Percentiles rank a stretch among this genome's conserved stretches.
phyloP scores from a whole-genome alignment of 164 flowering plant genomes.

The Dillenia turbinata region DNA sequence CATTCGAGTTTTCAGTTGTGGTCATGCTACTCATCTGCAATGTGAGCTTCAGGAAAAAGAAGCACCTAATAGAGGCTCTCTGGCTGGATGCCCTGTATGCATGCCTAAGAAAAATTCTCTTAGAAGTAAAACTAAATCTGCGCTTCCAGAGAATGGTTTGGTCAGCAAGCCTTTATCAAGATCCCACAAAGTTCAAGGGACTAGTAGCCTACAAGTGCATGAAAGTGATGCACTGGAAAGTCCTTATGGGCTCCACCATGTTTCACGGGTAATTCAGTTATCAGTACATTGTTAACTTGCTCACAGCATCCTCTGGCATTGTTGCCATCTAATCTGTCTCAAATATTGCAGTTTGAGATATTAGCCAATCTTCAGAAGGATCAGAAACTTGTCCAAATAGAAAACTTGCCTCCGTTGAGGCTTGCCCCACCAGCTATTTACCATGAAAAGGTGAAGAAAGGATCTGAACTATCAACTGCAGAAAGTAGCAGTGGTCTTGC shows the following conservation, averaged over 20 bases:
- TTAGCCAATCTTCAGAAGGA: slow-evolving; percentile 63
- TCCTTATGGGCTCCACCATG: slow-evolving; percentile 50
- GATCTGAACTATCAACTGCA: slow-evolving; percentile 34
- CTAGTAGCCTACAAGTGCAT: slow-evolving; percentile 22
- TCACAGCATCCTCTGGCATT: not conserved
- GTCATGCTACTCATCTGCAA: slow-evolving; percentile 85
- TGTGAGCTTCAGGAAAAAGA: slow-evolving; percentile 64
- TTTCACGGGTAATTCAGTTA: slow-evolving; percentile 59
- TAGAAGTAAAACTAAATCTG: slow-evolving; percentile 44
- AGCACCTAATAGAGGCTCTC: slow-evolving; percentile 24
- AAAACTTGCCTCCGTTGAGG: slow-evolving; percentile 67
- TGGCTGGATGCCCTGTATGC: slow-evolving; percentile 84
- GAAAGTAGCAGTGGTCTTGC: slow-evolving; percentile 45
- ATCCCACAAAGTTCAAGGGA: slow-evolving; percentile 35
- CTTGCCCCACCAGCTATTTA: slow-evolving; percentile 96
- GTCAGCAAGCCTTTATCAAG: slow-evolving; percentile 40
- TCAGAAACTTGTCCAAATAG: slow-evolving; percentile 47
- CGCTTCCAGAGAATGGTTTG: slow-evolving; percentile 42
- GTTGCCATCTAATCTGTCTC: not conserved
- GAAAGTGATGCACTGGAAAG: slow-evolving; percentile 58
- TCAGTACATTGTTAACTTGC: not conserved
- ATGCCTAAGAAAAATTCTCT: slow-evolving; percentile 65
- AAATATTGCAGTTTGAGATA: slow-evolving; percentile 77
- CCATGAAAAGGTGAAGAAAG: slow-evolving; percentile 87
- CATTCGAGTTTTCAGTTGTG: slow-evolving; percentile 75